Percentiles rank a stretch among this genome's conserved stretches.
Conservation (phyloP, 805 yeast species). For the Priceomyces castillae region DNA sequence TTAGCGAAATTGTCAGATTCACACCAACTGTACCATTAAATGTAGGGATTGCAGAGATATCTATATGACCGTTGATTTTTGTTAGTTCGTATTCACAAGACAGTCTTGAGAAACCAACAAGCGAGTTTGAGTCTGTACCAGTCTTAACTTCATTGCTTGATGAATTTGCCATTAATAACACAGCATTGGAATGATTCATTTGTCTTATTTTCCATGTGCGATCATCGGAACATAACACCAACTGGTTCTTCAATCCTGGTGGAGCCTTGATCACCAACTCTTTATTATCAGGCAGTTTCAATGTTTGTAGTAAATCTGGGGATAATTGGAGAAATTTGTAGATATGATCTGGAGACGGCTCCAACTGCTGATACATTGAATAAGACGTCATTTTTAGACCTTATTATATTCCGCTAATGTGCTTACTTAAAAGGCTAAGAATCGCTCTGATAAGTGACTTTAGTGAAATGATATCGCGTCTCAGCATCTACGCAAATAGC, state of each 20-base stretch:
- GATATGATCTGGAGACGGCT: constrained; percentile 14
- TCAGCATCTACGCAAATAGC: background rate
- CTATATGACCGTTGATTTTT: constrained; percentile 26
- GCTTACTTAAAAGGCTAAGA: no score
- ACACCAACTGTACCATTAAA: constrained; percentile 15
- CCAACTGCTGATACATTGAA: constrained; percentile 14
- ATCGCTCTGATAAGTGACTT: no score
- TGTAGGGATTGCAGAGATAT: constrained; percentile 25
- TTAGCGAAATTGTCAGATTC: background rate
- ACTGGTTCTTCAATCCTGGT: constrained; percentile 26
- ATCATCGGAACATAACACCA: constrained; percentile 59
- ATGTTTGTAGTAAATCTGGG: constrained; percentile 43
- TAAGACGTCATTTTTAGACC: constrained; percentile 2
- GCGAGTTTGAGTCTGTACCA: constrained; percentile 7
- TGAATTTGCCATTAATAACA: constrained; percentile 47
- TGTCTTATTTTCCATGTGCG: constrained; percentile 67
- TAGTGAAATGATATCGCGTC: background rate
- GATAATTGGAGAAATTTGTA: constrained; percentile 54
- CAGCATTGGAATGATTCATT: constrained; percentile 84
- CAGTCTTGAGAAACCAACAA: constrained; percentile 28
- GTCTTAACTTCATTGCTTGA: background rate
- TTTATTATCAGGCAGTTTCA: constrained; percentile 22
- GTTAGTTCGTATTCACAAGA: constrained; percentile 37
- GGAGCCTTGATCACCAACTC: constrained; percentile 39
- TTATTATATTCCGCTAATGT: no score